Base-by-base conservation (phyloP, 805 yeast genomes). In the Starmera dryadoides region DNA sequence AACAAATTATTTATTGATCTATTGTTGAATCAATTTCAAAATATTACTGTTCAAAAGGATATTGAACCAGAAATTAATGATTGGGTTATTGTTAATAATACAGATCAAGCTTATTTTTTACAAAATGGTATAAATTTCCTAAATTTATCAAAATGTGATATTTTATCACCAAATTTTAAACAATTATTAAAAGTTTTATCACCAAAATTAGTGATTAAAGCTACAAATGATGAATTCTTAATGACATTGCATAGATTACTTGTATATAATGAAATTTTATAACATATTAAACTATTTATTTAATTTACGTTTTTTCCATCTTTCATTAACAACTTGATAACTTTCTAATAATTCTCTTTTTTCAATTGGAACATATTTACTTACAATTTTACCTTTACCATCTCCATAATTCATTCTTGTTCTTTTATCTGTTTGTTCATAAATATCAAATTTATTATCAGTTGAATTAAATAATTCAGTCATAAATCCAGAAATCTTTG, bases 311-410 rank as follows among this genome's bases (percentile, higher is more conserved):
- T 61, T 70, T 55, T 70, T 75, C 66, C 80, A 84, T 47, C 78
- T 75, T 30, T 66, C 76, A 56, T 91, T 91, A 10, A 82, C 77
- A 14, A 62, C 73, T 37, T 82, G 87, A n/a, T 76, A 81, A 2
- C 82, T 55, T 15, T 81, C 91, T 43, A 77, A 67, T 33, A 72
- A 59, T 14, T 71, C 75, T 41, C 96, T 68, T 20, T 77, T 57
- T 9, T 52, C 49, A 31, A 87, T 56, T 7, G 83, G 81, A 4
- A 71, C 69, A 54, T 88, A 86, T 15, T 60, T 64, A 12, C 68
- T 63, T 35, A 68, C 67, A n/a, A 73, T 65, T 37, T 78, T 69
- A 1, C 93, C 94, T 22, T 61, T 58, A 1, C 97, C 97, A 55
- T 82, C 82, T n/a, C 97, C 96, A 0, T 74, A 49, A 50, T 82